phyloP scores from a whole-genome alignment of 257 asterid species.

The Rauvolfia tetraphylla region DNA sequence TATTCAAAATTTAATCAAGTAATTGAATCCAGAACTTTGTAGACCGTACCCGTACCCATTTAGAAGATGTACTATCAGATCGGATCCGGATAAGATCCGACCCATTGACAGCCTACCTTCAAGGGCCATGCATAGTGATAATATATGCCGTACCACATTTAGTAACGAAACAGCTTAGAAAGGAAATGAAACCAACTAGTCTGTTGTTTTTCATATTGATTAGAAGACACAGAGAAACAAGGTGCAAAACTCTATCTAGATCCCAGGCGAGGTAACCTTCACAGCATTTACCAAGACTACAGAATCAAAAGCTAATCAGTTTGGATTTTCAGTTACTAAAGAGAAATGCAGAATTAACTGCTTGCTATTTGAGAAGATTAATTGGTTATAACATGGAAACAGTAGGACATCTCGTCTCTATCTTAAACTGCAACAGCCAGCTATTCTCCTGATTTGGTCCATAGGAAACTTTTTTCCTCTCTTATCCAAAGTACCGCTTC shows the following conservation, averaged over 20 bases:
- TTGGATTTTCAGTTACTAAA: not conserved
- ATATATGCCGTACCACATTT: not conserved
- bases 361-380: not conserved
- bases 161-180: not conserved
- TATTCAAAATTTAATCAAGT: too few relatives aligned
- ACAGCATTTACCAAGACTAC: not conserved
- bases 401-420: not conserved
- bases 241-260: not conserved
- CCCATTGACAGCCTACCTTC: too few relatives aligned
- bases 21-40: too few relatives aligned
- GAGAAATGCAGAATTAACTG: not conserved
- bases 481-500: not conserved
- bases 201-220: not conserved
- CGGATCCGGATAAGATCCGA: too few relatives aligned
- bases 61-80: too few relatives aligned
- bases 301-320: not conserved
- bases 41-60: too few relatives aligned
- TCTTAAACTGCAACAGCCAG: not conserved
- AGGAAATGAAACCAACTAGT: not conserved
- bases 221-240: not conserved
- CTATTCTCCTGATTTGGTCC: not conserved
- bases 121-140: not conserved
- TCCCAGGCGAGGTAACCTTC: not conserved
- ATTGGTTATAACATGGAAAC: not conserved
- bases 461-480: not conserved